phyloP scores from a whole-genome alignment of 1,284 basidiomycete genomes.

The Cystobasidium slooffiae region DNA sequence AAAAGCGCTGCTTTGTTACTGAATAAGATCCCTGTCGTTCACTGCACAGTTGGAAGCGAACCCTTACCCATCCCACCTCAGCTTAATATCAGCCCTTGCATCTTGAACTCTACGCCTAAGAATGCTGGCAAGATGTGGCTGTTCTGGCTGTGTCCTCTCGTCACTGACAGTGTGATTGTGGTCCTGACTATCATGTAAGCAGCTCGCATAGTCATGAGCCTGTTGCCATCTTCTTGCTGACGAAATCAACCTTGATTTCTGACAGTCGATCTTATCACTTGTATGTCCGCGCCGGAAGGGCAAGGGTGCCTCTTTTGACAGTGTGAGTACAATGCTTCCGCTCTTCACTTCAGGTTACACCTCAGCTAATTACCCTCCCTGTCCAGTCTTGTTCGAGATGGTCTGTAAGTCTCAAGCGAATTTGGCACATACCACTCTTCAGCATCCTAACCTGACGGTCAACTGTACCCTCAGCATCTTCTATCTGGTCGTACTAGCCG shows the following conservation, averaged over 20 bases:
- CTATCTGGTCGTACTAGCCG: conserved; percentile 12
- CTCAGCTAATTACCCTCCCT: background rate
- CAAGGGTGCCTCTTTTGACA: conserved; percentile 14
- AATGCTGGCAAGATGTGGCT: conserved; percentile 15
- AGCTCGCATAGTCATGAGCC: background rate
- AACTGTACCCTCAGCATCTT: background rate
- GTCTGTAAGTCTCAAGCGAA: background rate
- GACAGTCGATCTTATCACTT: conserved; percentile 10
- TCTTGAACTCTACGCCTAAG: conserved; percentile 6
- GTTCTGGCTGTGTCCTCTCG: conserved; percentile 13
- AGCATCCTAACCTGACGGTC: background rate
- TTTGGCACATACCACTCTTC: background rate
- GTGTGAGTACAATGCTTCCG: no score
- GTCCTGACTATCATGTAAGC: conserved; percentile 5
- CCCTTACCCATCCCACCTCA: conserved; percentile 16
- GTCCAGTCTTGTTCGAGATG: conserved; percentile 9
- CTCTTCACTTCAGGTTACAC: no score
- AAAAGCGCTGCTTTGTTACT: no score
- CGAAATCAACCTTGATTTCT: background rate
- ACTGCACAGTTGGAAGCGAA: conserved; percentile 1
- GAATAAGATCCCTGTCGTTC: background rate
- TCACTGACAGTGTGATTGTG: conserved; percentile 9
- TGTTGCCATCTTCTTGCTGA: background rate
- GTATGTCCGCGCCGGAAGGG: background rate
- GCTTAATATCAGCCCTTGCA: conserved; percentile 9